These are phyloP conservation scores for Pontederia crassipes DNA, from an alignment of 176 grass and related monocot species.

Conservation along the genomic window DNA sequence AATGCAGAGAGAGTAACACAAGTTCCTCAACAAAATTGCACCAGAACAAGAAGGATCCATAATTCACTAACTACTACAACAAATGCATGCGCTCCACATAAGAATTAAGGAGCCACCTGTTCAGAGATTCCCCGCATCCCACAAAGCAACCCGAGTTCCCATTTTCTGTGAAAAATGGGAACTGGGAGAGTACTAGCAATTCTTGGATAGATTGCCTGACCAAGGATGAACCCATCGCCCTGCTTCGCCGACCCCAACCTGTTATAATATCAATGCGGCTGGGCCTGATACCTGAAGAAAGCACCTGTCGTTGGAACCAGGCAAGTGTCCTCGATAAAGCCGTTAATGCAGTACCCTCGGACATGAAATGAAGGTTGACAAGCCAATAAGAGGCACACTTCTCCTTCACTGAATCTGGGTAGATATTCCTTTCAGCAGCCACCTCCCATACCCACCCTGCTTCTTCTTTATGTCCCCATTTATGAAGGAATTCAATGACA, in stretches of 20 bases:
- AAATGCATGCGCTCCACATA: slow-evolving; percentile 97
- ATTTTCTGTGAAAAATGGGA: slow-evolving; percentile 53
- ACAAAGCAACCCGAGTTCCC: slow-evolving; percentile 84
- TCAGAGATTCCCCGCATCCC: slow-evolving; percentile 70
- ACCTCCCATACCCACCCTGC: slow-evolving; percentile 94
- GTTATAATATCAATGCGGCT: slow-evolving; percentile 85
- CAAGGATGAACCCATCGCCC: slow-evolving; percentile 67
- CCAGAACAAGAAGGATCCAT: slow-evolving; percentile 16
- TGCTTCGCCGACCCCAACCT: slow-evolving; percentile 88
- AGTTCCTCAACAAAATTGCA: slow-evolving; percentile 50
- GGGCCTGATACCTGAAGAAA: slow-evolving; percentile 34
- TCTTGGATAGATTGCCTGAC: slow-evolving; percentile 72
- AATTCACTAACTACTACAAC: slow-evolving; percentile 28
- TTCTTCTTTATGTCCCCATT: slow-evolving; percentile 86
- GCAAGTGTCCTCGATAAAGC: slow-evolving; percentile 76
- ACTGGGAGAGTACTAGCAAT: slow-evolving; percentile 58
- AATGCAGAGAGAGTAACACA: background rate
- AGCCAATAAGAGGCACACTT: slow-evolving; percentile 72
- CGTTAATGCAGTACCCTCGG: slow-evolving; percentile 78
- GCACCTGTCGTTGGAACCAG: slow-evolving; percentile 75
- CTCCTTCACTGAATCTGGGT: slow-evolving; percentile 76
- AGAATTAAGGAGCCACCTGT: slow-evolving; percentile 77
- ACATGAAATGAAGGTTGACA: slow-evolving; percentile 92
- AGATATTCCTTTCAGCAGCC: slow-evolving; percentile 76
- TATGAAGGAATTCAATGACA: slow-evolving; percentile 83